Percentiles rank a stretch among this genome's conserved stretches.
Evolutionary conservation across 225 moss, liverwort and hornwort genomes (phyloP).

Genomic region (Pseudisothecium myosuroides): DNA sequence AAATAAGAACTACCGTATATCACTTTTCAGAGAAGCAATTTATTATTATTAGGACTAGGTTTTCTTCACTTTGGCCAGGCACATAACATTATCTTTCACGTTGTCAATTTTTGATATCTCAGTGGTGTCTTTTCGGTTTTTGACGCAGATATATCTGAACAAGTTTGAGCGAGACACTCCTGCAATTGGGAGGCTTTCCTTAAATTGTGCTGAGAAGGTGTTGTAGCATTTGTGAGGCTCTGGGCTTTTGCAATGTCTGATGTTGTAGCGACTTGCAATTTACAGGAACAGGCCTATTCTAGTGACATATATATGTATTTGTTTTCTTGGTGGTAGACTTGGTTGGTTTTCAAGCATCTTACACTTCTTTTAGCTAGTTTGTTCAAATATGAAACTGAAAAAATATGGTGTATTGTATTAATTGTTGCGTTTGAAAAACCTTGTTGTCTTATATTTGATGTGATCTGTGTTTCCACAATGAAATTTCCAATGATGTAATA

Average conservation of each 20-base stretch:
- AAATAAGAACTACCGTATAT: neutral
- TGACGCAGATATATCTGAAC: conserved; percentile 65
- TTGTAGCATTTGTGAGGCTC: conserved; percentile 22
- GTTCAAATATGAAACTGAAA: neutral
- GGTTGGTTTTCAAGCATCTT: neutral
- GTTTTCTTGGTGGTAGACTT: conserved; percentile 1
- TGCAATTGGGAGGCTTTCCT: conserved; percentile 39
- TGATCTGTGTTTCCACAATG: neutral
- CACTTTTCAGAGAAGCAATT: neutral
- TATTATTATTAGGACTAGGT: neutral
- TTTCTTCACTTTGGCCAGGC: neutral
- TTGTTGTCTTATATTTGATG: neutral
- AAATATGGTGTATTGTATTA: neutral
- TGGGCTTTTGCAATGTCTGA: neutral
- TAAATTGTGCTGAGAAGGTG: conserved; percentile 38
- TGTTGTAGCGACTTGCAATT: neutral
- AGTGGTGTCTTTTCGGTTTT: neutral
- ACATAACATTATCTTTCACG: neutral
- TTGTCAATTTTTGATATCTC: neutral
- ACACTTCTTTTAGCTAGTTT: neutral
- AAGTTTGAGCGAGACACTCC: conserved; percentile 42
- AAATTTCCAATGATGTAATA: neutral
- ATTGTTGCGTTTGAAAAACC: neutral
- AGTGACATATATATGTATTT: neutral
- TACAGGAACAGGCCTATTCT: neutral